These are phyloP conservation scores for Ophiostoma australiae DNA, from an alignment of 2,329 filamentous ascomycete species.

Conservation along the genomic window DNA sequence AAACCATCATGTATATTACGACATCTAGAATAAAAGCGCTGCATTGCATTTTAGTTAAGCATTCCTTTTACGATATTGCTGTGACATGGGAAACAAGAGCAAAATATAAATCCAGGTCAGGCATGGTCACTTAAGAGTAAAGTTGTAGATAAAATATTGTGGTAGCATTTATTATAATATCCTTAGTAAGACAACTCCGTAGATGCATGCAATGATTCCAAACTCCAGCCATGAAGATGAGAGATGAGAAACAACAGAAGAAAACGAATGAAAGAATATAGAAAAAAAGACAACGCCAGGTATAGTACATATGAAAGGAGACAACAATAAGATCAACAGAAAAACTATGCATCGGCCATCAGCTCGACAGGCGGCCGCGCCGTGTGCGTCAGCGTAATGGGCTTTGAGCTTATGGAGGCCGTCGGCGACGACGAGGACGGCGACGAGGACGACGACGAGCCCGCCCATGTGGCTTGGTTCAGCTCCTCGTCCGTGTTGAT, in stretches of 20 bases:
- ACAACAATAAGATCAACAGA: not conserved
- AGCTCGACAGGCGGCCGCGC: slow-evolving; percentile 60
- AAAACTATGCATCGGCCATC: slow-evolving; percentile 44
- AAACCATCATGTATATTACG: slow-evolving; percentile 9
- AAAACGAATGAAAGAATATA: not conserved
- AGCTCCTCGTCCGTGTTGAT: slow-evolving; percentile 48
- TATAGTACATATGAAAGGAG: slow-evolving; percentile 14
- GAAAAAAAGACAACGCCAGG: slow-evolving; percentile 4
- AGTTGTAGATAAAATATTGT: not conserved
- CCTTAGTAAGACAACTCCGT: not conserved
- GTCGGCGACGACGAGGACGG: not conserved
- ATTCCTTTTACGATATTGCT: too few species aligned
- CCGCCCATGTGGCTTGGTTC: slow-evolving; percentile 19
- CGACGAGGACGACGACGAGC: not conserved
- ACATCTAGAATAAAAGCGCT: too few species aligned
- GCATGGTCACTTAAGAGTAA: not conserved
- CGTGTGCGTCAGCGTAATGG: slow-evolving; percentile 54
- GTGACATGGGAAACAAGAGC: too few species aligned
- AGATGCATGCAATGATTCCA: not conserved
- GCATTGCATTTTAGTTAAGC: too few species aligned
- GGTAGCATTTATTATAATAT: not conserved
- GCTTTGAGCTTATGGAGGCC: slow-evolving; percentile 29
- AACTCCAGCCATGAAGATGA: slow-evolving; percentile 9
- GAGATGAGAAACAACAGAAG: not conserved
- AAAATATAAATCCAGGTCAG: not conserved